Evolutionary conservation across 2,329 filamentous ascomycete genomes (phyloP), one percentile per base, ranked within the genome.

Genomic region (Colletotrichum caudatum): DNA sequence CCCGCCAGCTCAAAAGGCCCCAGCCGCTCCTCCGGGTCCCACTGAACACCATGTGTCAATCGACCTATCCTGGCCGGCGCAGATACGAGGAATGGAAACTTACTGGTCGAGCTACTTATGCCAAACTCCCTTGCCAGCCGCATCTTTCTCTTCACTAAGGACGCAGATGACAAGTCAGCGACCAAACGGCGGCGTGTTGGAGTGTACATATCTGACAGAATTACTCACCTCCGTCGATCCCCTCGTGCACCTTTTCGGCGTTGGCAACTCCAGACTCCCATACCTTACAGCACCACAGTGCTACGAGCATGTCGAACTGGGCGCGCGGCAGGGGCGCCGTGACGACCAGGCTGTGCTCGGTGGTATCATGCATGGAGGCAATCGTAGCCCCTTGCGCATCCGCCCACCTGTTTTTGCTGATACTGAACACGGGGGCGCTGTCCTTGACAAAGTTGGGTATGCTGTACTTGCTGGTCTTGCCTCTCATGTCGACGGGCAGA

Each of bases 171-270:
- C 7, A 54, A 23, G 61, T 64, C 35, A 64, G 61, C 46, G 35
- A 39, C 51, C 29, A 54, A 54, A n/a, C 29, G 51, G 29, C 51
- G 51, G 29, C 51, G 16, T 54, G 18, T 54, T n/a, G 29, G 51
- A 54, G 35, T 54, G 51, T 41, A 14, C n/a, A 53, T 12, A n/a
- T 29, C n/a, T 35, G 44, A 54, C 29, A n/a, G 29, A 54, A n/a
- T 35, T 14, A 12, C 29, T 58, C 53, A 60, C 64, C 56, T n/a
- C 64, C 64, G 18, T 66, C 56, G 48, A 66, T 50, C 12, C 64
- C 64, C 46, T 66, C 56, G 48, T 66, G 64, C 33, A 66, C 46
- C 46, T 66, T 66, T 58, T 60, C 56, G 35, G 64, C 64, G 51
- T 60, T 57, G 8, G 64, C 64, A 23, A 66, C 18, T 7, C 64